Percentiles rank a stretch among this genome's conserved stretches.
phyloP scores from a whole-genome alignment of 768 basidiomycete genomes.

The Rhodocollybia butyracea region DNA sequence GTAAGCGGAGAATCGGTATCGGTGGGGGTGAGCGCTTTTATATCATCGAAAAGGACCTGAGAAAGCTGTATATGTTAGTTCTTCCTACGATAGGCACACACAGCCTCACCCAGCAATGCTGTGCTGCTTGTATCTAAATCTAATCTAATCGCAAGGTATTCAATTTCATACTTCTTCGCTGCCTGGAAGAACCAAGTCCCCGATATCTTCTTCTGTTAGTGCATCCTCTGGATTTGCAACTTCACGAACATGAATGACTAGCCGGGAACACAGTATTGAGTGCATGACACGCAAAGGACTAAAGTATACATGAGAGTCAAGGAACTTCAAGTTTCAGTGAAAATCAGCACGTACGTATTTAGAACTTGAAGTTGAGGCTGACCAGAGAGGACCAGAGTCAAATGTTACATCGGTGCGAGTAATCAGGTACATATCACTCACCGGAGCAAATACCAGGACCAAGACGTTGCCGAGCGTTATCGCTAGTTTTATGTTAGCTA shows the following conservation, averaged over 20 bases:
- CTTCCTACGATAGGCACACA: no score
- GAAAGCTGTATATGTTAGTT: no score
- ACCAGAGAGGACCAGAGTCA: neutral
- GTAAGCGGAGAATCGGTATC: neutral
- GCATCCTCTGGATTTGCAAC: neutral
- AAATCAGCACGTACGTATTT: neutral
- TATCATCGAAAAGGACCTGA: no score
- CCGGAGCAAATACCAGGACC: neutral
- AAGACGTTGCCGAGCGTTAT: neutral
- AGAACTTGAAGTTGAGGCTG: neutral
- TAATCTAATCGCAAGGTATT: no score
- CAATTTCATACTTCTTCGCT: no score
- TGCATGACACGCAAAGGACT: conserved; percentile 2
- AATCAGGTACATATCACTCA: neutral
- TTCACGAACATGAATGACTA: neutral
- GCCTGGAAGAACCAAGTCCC: neutral
- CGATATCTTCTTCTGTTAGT: neutral
- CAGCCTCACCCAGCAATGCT: no score
- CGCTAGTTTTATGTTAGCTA: neutral
- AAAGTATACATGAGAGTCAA: neutral
- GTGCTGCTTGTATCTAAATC: no score
- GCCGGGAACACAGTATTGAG: neutral
- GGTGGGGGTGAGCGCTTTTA: no score
- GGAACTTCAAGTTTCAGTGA: neutral
- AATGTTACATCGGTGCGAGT: neutral